Percentiles rank a stretch among this genome's conserved stretches.
phyloP scores from a whole-genome alignment of 768 basidiomycete species.

The Favolaschia claudopus region DNA sequence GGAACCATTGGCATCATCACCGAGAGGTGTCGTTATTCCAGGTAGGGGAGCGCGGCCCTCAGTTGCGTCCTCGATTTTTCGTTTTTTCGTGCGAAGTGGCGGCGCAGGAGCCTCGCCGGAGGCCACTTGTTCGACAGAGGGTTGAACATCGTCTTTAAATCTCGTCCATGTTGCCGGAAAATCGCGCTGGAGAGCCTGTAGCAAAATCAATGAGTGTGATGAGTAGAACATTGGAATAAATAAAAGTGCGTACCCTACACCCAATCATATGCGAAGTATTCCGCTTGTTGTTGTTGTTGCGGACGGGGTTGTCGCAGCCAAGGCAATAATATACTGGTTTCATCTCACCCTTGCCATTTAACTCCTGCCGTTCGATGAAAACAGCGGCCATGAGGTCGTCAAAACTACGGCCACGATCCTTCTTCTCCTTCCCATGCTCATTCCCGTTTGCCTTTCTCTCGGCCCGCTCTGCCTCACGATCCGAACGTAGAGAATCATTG shows the following conservation, averaged over 20 bases:
- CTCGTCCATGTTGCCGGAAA: neutral
- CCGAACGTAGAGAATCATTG: no score
- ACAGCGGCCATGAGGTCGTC: neutral
- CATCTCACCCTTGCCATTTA: neutral
- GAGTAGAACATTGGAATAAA: neutral
- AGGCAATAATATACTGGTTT: conserved; percentile 5
- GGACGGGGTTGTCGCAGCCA: neutral
- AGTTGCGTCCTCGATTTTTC: conserved; percentile 2
- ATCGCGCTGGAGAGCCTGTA: neutral
- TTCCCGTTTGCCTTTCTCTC: conserved; percentile 1
- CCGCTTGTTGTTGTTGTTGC: neutral
- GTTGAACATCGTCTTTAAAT: neutral
- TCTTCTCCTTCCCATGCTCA: conserved; percentile 1
- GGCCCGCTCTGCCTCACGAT: no score
- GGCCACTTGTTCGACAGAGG: neutral
- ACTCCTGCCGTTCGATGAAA: neutral
- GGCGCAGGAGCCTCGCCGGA: neutral
- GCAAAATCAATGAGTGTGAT: neutral
- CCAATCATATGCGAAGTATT: neutral
- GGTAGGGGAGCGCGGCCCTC: neutral
- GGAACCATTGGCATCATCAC: neutral
- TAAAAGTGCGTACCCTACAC: neutral
- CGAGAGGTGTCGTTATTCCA: neutral
- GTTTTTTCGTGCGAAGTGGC: neutral
- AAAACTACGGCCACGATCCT: neutral